These are phyloP conservation scores for Dryadomyces quercus-mongolicae DNA, from an alignment of 2,329 filamentous ascomycete species.

Conservation along the genomic window DNA sequence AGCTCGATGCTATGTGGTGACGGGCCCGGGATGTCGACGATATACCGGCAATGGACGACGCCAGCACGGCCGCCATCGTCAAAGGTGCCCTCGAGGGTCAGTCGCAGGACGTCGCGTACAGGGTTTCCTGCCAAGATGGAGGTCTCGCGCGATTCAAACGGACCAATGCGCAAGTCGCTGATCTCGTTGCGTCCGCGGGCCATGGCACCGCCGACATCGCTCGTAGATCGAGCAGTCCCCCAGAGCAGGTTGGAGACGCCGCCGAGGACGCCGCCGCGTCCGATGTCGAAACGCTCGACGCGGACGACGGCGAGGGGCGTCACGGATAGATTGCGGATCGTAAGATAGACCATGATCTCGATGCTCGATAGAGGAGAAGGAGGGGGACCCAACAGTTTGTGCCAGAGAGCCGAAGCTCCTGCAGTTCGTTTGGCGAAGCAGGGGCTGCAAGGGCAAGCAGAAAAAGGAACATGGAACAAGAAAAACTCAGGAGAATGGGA, in stretches of 20 bases:
- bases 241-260: conserved; percentile 31
- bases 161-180: conserved; percentile 43
- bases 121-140: conserved; percentile 48
- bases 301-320: conserved; percentile 58
- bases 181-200: conserved; percentile 38
- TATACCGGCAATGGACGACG: conserved; percentile 36
- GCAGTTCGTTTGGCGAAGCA: not conserved
- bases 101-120: conserved; percentile 53
- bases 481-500: too few relatives aligned
- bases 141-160: conserved; percentile 55
- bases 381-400: not conserved
- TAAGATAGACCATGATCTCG: conserved; percentile 40
- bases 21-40: conserved; percentile 58
- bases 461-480: not conserved
- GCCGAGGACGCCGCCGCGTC: conserved; percentile 26
- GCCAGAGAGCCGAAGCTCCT: not conserved
- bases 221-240: conserved; percentile 3
- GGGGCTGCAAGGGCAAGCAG: not conserved
- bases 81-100: conserved; percentile 50
- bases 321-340: conserved; percentile 71
- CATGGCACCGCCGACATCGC: not conserved
- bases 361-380: not conserved
- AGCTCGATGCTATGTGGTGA: conserved; percentile 48
- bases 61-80: conserved; percentile 11
- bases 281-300: conserved; percentile 60